A percentile compares a stretch with the other conserved stretches of the same genome.
phyloP scores from a whole-genome alignment of 805 yeast species.

The Candida morakotiae region DNA sequence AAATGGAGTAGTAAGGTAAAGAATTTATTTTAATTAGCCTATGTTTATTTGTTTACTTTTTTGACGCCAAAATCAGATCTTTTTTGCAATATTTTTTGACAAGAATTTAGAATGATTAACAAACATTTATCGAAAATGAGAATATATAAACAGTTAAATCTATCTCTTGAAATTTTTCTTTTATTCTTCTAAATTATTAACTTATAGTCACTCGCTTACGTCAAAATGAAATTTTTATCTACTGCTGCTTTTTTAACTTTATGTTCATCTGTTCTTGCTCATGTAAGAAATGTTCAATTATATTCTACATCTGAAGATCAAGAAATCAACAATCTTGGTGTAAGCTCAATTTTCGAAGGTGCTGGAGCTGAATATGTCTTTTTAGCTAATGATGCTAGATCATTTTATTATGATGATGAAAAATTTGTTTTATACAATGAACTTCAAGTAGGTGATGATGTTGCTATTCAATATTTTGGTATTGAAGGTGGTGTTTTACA shows the following conservation, averaged over 20 bases:
- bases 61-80: too few species aligned
- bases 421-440: slow-evolving; percentile 2
- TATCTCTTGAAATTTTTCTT: too few species aligned
- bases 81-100: too few species aligned
- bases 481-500: slow-evolving; percentile 10
- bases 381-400: slow-evolving; percentile 18
- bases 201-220: slow-evolving; percentile 5
- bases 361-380: slow-evolving; percentile 42
- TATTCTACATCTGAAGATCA: slow-evolving; percentile 20
- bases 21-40: too few species aligned
- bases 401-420: slow-evolving; percentile 17
- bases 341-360: slow-evolving; percentile 37
- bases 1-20: too few species aligned
- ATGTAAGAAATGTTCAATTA: slow-evolving; percentile 14
- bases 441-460: slow-evolving; percentile 2
- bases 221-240: slow-evolving; percentile 7
- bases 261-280: slow-evolving; percentile 9
- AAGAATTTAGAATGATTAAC: too few species aligned
- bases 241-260: slow-evolving; percentile 5
- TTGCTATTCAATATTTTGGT: slow-evolving; percentile 5
- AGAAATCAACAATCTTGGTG: slow-evolving; percentile 22
- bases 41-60: too few species aligned
- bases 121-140: too few species aligned
- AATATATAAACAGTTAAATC: too few species aligned
- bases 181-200: neutral